Evolutionary conservation across 257 asterid genomes (phyloP), one percentile per base, ranked within the genome.

Genomic region (Cinchona pubescens): DNA sequence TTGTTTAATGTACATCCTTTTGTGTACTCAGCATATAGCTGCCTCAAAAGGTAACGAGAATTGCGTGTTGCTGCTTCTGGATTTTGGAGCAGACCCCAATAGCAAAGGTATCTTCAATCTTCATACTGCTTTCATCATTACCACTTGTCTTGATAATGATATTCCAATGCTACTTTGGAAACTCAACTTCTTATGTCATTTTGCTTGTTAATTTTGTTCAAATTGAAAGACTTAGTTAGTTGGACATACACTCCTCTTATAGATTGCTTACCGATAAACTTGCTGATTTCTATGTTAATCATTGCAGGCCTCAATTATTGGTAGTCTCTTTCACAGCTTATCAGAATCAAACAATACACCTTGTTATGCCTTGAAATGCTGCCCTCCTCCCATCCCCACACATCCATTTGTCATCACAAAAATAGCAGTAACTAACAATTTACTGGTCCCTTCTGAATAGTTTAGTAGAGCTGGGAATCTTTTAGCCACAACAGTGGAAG

Each of bases 31-130:
- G 97, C 95, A 93, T 75, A 82, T 90, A 59, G 91, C 93, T 48
- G 89, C 95, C 34, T 79, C 95, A 15, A 83, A 76, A 32, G 97
- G 96, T 62, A 83, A 60, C 66, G 43, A 76, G 56, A 84, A 86
- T 21, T 93, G 95, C 55, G 89, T 88, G 14, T 79, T 79, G 76
- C 84, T 90, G 58, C 98, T 93, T 59, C 82, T 93, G 2, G 95
- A 93, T 72, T 73, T 72, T 48, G 96, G 97, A 73, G 95, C 96
- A 1, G 62, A 91, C 77, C 92, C 98, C 63, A 91, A 90, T 73
- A 76, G 21, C 75, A 82, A 59, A 91, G 98, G 98, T 90, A 85
- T 21, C 30, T 38, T 59, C 38, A 37, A 72, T n/a, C n/a, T n/a
- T n/a, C n/a, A n/a, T n/a, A n/a, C n/a, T n/a, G n/a, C n/a, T n/a